Base-by-base conservation (phyloP, 2,329 filamentous ascomycete species). In the Pseudogymnoascus pannorum region DNA sequence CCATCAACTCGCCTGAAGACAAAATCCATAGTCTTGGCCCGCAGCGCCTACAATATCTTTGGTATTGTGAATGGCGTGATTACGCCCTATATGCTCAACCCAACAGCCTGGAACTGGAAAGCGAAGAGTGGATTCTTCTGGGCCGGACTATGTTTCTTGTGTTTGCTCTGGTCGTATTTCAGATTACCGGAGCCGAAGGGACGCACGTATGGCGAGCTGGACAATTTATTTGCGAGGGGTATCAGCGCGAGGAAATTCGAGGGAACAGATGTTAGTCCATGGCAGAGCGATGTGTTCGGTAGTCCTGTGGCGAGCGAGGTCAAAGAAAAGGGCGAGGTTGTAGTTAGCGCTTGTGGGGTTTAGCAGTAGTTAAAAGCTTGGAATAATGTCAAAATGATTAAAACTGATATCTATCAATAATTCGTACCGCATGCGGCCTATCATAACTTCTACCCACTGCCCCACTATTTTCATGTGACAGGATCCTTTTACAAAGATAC, bases 21-120 rank as follows among this genome's bases (percentile, higher is more conserved):
- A 77, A 95, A 95, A 78, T 94, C 91, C 1, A 87, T 95, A 22
- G 91, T 92, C 1, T 81, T 95, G 3, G 90, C 88, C 2, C 87
- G 91, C 61, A 88, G 89, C 67, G 76, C 91, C 54, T 26, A 20
- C 61, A 83, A 80, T 78, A 92, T 92, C 94, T 58, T 87, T 82
- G 66, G 7, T 7, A 94, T 96, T 67, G 75, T 94, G 68, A 89
- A 86, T 70, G 87, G 85, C 60, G 87, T 94, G 4, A 74, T 95
- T 38, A 92, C 89, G 0, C 91, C 91, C 0, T 94, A 94, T 75
- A 95, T 95, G 91, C 80, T 94, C 54, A 95, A 95, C 75, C 90
- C 91, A 0, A 80, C 79, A 1, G 88, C 85, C 0, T 95, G 91
- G 91, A 78, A 92, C 74, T 95, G 91, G 91, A 80, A 84, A 64